Conservation (phyloP, 345 rosid genomes). For the Sonneratia alba region DNA sequence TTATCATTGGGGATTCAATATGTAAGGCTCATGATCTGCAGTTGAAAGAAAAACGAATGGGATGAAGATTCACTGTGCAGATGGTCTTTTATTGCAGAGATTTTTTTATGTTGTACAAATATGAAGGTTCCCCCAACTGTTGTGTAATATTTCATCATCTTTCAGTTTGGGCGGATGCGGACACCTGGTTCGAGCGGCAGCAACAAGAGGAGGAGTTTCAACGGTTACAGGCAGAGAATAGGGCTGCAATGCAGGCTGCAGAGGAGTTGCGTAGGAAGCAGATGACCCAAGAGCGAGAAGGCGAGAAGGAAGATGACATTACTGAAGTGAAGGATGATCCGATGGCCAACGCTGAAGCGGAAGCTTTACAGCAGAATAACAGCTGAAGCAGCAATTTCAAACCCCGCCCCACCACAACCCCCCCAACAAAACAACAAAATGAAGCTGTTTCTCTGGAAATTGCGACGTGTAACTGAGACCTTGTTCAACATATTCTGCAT, state of each 20-base stretch:
- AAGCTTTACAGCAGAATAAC: slow-evolving; percentile 28
- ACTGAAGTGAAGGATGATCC: slow-evolving; percentile 55
- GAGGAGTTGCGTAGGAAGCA: slow-evolving; percentile 89
- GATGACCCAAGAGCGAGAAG: slow-evolving; percentile 68
- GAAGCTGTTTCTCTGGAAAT: background rate
- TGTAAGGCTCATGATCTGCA: background rate
- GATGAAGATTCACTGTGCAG: background rate
- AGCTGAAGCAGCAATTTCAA: background rate
- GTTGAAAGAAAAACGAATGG: background rate
- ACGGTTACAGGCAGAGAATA: slow-evolving; percentile 71
- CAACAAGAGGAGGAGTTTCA: slow-evolving; percentile 87
- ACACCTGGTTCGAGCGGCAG: slow-evolving; percentile 96
- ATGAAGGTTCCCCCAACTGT: background rate
- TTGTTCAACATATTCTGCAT: background rate
- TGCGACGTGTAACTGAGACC: background rate
- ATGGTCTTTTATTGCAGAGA: background rate
- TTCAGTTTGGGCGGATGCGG: slow-evolving; percentile 98
- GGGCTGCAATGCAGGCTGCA: slow-evolving; percentile 76
- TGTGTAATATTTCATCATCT: background rate
- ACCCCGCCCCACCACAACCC: background rate
- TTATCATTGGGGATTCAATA: background rate
- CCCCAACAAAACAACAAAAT: background rate
- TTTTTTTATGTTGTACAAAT: background rate
- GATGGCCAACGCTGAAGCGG: slow-evolving; percentile 75
- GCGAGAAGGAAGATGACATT: slow-evolving; percentile 79